Conservation (phyloP, 139 green algal genomes). For the Microglena sp. region DNA sequence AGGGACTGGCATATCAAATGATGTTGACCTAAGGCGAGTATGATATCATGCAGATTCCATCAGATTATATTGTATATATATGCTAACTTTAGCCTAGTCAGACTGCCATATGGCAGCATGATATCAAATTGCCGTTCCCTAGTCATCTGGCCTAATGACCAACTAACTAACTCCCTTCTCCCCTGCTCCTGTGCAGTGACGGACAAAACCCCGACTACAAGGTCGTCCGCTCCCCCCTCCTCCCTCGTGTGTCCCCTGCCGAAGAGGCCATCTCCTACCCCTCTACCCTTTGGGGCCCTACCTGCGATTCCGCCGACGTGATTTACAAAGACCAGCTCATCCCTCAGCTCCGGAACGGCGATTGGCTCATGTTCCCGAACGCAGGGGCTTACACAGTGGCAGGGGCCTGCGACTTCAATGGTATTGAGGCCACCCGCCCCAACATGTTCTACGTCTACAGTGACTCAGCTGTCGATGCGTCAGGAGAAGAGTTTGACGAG, state of each 20-base stretch:
- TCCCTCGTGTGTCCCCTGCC: constrained; percentile 14
- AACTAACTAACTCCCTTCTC: too few species aligned
- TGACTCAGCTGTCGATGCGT: constrained; percentile 34
- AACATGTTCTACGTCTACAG: constrained; percentile 40
- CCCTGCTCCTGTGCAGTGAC: constrained; percentile 14
- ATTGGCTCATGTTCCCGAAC: constrained; percentile 86
- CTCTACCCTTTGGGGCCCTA: constrained; percentile 80
- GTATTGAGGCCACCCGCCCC: constrained; percentile 40
- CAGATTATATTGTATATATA: too few species aligned
- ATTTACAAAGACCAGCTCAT: constrained; percentile 65
- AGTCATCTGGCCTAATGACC: too few species aligned
- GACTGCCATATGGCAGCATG: too few species aligned
- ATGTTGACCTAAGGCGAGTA: too few species aligned
- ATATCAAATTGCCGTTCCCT: too few species aligned
- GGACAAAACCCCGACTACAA: constrained; percentile 36
- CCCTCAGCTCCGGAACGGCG: constrained; percentile 73
- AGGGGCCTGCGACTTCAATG: constrained; percentile 72
- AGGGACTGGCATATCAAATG: too few species aligned
- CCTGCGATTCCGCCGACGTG: constrained; percentile 78
- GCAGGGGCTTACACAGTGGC: constrained; percentile 89
- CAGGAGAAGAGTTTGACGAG: too few species aligned
- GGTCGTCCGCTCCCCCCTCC: constrained; percentile 35
- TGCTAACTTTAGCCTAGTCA: too few species aligned
- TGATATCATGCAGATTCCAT: too few species aligned
- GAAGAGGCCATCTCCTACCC: constrained; percentile 16